These are phyloP conservation scores for Graphilbum sp. DNA, from an alignment of 2,329 filamentous ascomycete genomes.

Conservation along the genomic window DNA sequence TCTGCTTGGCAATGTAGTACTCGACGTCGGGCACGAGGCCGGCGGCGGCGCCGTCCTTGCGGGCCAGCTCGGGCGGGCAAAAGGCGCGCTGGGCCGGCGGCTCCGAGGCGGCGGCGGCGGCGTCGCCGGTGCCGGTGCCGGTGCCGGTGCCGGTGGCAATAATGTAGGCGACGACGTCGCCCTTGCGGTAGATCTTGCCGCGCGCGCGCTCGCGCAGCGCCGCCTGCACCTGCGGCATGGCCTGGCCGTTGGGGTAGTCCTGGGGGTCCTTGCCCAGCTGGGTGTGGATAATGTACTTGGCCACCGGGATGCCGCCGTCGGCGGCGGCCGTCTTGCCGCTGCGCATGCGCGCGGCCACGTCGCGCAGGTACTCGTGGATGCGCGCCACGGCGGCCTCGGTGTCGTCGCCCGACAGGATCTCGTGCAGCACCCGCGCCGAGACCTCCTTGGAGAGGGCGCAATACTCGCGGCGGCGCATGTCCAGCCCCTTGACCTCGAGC, in stretches of 20 bases:
- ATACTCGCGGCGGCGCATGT: conserved; percentile 96
- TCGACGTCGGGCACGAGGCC: conserved; percentile 79
- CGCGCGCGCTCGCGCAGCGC: conserved; percentile 74
- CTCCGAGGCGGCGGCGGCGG: conserved; percentile 34
- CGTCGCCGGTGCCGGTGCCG: no score
- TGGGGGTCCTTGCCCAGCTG: conserved; percentile 89
- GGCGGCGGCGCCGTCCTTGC: conserved; percentile 55
- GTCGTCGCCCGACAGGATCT: conserved; percentile 87
- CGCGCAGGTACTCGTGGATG: conserved; percentile 83
- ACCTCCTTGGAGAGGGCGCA: conserved; percentile 92
- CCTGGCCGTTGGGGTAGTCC: conserved; percentile 86
- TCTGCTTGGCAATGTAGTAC: conserved; percentile 96
- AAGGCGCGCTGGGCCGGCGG: conserved; percentile 77
- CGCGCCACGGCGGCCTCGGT: conserved; percentile 73
- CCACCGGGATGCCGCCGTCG: conserved; percentile 30
- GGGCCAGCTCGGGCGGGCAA: conserved; percentile 69
- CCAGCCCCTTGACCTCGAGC: conserved; percentile 93
- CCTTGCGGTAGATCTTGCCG: conserved; percentile 76
- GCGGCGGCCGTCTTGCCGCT: conserved; percentile 39
- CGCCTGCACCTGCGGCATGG: conserved; percentile 95
- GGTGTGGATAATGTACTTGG: conserved; percentile 95
- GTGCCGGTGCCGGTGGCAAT: conserved; percentile 54
- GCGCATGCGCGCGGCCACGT: conserved; percentile 76
- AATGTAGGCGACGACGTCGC: conserved; percentile 93
- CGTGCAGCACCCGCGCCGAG: conserved; percentile 76